Conservation (phyloP, 2,329 filamentous ascomycete species). For the Sporothrix mexicana region DNA sequence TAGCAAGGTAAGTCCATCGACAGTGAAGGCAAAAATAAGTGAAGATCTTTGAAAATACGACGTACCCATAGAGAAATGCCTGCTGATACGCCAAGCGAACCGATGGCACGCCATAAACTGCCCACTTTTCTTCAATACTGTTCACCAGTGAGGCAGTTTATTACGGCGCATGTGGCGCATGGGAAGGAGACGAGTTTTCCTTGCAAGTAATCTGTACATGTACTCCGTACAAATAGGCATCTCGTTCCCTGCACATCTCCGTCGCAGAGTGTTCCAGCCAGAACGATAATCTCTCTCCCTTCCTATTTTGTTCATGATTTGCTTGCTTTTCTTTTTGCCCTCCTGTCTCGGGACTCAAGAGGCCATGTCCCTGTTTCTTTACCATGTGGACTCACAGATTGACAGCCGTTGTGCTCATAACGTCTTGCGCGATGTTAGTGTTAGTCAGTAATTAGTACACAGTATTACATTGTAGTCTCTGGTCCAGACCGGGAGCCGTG, state of each 20-base stretch:
- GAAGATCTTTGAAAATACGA: too few species aligned
- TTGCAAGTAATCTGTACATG: too few species aligned
- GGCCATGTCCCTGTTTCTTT: background rate
- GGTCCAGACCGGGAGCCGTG: conserved; percentile 2
- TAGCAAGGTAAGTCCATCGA: too few species aligned
- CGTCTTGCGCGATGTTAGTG: background rate
- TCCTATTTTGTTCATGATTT: background rate
- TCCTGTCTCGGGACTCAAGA: too few species aligned
- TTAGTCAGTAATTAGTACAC: background rate
- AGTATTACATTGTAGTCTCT: background rate
- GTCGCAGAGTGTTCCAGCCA: background rate
- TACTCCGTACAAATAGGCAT: too few species aligned
- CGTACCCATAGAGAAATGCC: too few species aligned
- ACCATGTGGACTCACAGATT: background rate
- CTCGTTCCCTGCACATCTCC: too few species aligned
- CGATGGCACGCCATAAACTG: background rate
- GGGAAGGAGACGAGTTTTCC: too few species aligned
- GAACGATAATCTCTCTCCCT: background rate
- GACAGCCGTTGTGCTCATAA: background rate
- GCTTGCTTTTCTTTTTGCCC: too few species aligned
- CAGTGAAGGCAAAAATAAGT: too few species aligned
- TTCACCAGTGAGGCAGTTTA: too few species aligned
- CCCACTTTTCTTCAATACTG: background rate
- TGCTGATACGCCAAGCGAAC: background rate
- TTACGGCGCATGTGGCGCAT: background rate